phyloP scores from a whole-genome alignment of 2,329 filamentous ascomycete species.

The Thelonectria discophora region DNA sequence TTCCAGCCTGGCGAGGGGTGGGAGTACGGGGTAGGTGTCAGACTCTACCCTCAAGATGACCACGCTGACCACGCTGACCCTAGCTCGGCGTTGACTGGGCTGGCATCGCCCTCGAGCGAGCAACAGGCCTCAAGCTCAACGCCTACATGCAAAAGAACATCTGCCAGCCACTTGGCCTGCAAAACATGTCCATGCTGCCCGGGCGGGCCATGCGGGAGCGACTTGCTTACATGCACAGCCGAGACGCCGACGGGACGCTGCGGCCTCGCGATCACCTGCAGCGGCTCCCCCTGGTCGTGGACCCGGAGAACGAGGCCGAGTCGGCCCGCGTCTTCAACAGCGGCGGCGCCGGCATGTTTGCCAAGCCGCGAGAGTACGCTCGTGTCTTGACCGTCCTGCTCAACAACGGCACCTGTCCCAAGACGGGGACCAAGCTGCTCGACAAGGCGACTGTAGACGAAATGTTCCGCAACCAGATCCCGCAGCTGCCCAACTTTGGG shows the following conservation, averaged over 20 bases:
- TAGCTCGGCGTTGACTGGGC: conserved; percentile 65
- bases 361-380: conserved; percentile 68
- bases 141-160: conserved; percentile 60
- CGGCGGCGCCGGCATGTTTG: conserved; percentile 70
- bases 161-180: conserved; percentile 57
- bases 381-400: conserved; percentile 69
- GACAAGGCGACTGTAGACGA: conserved; percentile 64
- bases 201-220: conserved; percentile 61
- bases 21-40: conserved; percentile 63
- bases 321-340: conserved; percentile 60
- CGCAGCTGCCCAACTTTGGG: conserved; percentile 61
- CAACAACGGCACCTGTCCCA: conserved; percentile 70
- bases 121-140: conserved; percentile 54
- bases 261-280: conserved; percentile 59
- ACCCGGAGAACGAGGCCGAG: conserved; percentile 51
- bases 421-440: conserved; percentile 63
- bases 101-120: conserved; percentile 58
- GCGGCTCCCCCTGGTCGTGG: conserved; percentile 53
- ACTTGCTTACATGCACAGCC: conserved; percentile 65
- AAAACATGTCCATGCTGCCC: conserved; percentile 66
- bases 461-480: conserved; percentile 73
- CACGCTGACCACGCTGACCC: neutral
- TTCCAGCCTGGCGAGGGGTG: conserved; percentile 71
- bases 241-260: conserved; percentile 55
- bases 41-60: too few relatives aligned